These are phyloP conservation scores for Leishmania mexicana DNA, from an alignment of 208 protist species.

Conservation along the genomic window DNA sequence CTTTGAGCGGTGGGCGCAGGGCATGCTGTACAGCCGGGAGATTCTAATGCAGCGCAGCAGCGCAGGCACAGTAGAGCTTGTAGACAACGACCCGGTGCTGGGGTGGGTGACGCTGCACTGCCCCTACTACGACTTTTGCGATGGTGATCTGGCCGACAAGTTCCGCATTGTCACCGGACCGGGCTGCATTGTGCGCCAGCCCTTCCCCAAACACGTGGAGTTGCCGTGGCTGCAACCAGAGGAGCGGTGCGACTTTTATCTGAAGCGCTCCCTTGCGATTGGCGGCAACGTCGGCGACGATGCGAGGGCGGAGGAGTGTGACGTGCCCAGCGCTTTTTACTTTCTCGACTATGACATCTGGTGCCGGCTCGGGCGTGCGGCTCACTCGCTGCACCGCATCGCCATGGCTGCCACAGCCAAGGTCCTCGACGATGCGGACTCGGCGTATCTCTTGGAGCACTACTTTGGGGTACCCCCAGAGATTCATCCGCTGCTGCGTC, in stretches of 20 bases:
- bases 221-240: slow-evolving; percentile 56
- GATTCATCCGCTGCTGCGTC: slow-evolving; percentile 62
- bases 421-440: slow-evolving; percentile 56
- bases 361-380: slow-evolving; percentile 58
- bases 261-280: slow-evolving; percentile 55
- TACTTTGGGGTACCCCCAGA: slow-evolving; percentile 77
- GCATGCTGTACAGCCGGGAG: slow-evolving; percentile 56
- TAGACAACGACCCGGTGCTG: slow-evolving; percentile 57
- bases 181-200: slow-evolving; percentile 53
- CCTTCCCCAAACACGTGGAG: slow-evolving; percentile 42
- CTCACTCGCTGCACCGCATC: slow-evolving; percentile 64
- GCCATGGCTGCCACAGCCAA: slow-evolving; percentile 68
- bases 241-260: slow-evolving; percentile 58
- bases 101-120: slow-evolving; percentile 62
- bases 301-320: slow-evolving; percentile 33
- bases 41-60: slow-evolving; percentile 30
- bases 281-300: slow-evolving; percentile 35
- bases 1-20: slow-evolving; percentile 54
- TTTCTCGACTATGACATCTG: slow-evolving; percentile 83
- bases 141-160: slow-evolving; percentile 57
- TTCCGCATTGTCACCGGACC: slow-evolving; percentile 49
- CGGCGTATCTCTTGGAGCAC: slow-evolving; percentile 57
- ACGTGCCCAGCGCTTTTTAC: slow-evolving; percentile 74
- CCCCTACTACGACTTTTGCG: slow-evolving; percentile 53
- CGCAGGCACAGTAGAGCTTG: slow-evolving; percentile 37